Evolutionary conservation across 768 basidiomycete genomes (phyloP), one percentile per base, ranked within the genome.

Genomic region (Tephrocybe sp.): DNA sequence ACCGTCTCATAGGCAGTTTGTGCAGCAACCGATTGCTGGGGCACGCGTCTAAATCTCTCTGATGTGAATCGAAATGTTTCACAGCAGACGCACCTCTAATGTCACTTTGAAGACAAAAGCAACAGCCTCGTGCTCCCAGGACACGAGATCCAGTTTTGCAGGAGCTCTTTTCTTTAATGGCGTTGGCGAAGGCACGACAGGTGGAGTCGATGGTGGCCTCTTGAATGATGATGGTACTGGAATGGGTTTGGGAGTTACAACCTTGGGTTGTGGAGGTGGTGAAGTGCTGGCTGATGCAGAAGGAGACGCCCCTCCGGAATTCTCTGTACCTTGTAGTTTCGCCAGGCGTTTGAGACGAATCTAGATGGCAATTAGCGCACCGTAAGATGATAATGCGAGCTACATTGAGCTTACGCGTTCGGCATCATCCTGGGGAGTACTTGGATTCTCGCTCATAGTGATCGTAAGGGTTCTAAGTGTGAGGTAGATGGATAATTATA

Each of bases 261-360:
- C 49, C 12, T 69, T 40, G 18, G 53, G 45, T 33, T 54, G 64
- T 39, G 65, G 61, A 43, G 57, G 56, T 25, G 64, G 60, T 33
- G 63, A 57, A 36, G 66, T 49, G 19, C 65, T 57, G 11, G 73
- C 42, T 9, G 73, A 60, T 11, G 72, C 51, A 11, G 74, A 60
- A 10, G 78, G 61, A 8, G 78, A 64, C 0, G 76, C 60, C 34
- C 58, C 50, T 44, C 50, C 59, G 27, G 69, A 53, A 18, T 57
- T 41, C 12, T 70, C 54, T 36, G 69, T 58, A 31, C 62, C 72
- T 61, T 88, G 87, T 7, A 97, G 76, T 64, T 89, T 91, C 25
- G 90, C 93, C 45, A 98, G 77, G 48, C 94, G 83, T 69, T 95
- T 95, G 65, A 91, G 71, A 56, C 93, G 90, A 63, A 97, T 95